Evolutionary conservation across 2,329 filamentous ascomycete species (phyloP).

Genomic region (Fusarium nisikadoi): DNA sequence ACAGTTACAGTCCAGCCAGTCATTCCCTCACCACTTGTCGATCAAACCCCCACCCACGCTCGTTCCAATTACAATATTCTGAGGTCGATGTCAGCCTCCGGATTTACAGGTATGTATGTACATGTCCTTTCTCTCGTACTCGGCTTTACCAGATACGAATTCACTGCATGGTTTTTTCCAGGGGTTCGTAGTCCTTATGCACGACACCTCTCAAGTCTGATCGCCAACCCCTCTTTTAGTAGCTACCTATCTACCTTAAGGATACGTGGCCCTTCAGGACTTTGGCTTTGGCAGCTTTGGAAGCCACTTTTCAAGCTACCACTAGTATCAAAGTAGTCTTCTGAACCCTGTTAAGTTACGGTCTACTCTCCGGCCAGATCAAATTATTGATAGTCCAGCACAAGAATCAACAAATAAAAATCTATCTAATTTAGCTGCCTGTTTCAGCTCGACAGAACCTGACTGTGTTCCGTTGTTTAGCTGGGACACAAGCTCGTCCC

Average conservation of each 20-base stretch:
- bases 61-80: not conserved
- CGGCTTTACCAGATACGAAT: slow-evolving; percentile 13
- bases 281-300: not conserved
- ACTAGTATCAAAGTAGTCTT: slow-evolving; percentile 1
- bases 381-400: not conserved
- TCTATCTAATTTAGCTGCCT: not conserved
- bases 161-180: not conserved
- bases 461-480: not conserved
- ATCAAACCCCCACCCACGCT: slow-evolving; percentile 34
- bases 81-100: not conserved
- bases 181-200: slow-evolving; percentile 14
- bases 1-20: slow-evolving; percentile 22
- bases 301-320: slow-evolving; percentile 26
- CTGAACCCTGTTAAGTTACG: not conserved
- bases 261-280: slow-evolving; percentile 31
- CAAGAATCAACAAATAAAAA: not conserved
- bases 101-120: not conserved
- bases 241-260: not conserved
- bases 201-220: slow-evolving; percentile 20
- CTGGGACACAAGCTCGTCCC: not conserved
- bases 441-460: not conserved
- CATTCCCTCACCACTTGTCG: slow-evolving; percentile 14
- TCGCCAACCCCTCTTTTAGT: slow-evolving; percentile 10
- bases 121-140: slow-evolving; percentile 13
- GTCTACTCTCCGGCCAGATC: not conserved